Evolutionary conservation across 2,329 filamentous ascomycete genomes (phyloP), one percentile per base, ranked within the genome.

Genomic region (Phialophora expanda): DNA sequence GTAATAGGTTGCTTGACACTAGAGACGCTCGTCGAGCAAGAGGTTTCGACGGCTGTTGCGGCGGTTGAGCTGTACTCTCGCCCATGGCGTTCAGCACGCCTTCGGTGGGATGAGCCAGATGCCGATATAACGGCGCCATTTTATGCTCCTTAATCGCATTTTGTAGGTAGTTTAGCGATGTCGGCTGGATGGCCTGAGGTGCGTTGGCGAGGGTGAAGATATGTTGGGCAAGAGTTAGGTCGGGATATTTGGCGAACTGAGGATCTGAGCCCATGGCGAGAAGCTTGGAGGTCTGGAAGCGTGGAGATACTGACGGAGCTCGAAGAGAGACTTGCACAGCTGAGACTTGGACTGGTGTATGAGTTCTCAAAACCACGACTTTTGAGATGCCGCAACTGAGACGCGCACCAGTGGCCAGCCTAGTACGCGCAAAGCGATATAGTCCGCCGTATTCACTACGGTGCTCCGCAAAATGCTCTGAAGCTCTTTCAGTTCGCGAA

Each of bases 81-180:
- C 91, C 91, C 48, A 88, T 81, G 61, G 83, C 82, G 78, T 96
- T 96, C 76, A 97, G 82, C 69, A 95, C 89, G 67, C 93, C 93
- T 68, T 95, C 86, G 20, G 82, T 80, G 1, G 87, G 87, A 75
- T 89, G 87, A 65, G 87, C 87, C 55, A 89, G 82, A 72, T 89
- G 84, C 73, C 86, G 82, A 76, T 89, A 89, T 55, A 89, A 82
- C 20, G 87, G 87, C 26, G 87, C 87, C 87, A 89, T 89, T 76
- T 88, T 87, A 72, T 87, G 79, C 74, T 88, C 83, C 65, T 78
- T 78, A 76, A 89, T 89, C 71, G 83, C 86, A 84, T 87, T 80
- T 81, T 89, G 86, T 61, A 89, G 80, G 66, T 83, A 83, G 74
- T 85, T 83, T 72, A 89, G 78, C 38, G 87, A 87, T 38, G 80